Percentiles rank a stretch among this genome's conserved stretches.
These are phyloP conservation scores for Pleurostoma richardsiae DNA, from an alignment of 2,329 filamentous ascomycete species.

Conservation along the genomic window DNA sequence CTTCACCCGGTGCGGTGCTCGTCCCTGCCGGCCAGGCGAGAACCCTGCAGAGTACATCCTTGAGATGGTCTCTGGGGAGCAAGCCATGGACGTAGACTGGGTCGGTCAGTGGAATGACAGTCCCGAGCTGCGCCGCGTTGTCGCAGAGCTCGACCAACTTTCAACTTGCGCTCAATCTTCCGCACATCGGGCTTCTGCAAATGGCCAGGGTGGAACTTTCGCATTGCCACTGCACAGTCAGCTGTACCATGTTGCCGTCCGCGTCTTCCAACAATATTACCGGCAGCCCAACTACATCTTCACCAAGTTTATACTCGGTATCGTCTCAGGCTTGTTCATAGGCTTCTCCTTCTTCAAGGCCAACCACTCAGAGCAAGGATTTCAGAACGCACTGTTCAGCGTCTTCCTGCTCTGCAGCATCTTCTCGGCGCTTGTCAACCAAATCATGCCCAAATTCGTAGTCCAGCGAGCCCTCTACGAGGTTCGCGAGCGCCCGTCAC, in stretches of 20 bases:
- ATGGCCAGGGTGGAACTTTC: conserved; percentile 54
- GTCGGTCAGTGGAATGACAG: too few species aligned
- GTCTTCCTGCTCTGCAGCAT: conserved; percentile 68
- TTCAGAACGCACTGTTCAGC: conserved; percentile 64
- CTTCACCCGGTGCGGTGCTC: conserved; percentile 54
- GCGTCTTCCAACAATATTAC: conserved; percentile 60
- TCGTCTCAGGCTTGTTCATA: conserved; percentile 55
- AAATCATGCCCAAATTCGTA: conserved; percentile 68
- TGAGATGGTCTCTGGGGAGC: conserved; percentile 17
- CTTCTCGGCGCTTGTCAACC: conserved; percentile 56
- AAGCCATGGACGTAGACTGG: too few species aligned
- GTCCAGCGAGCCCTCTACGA: conserved; percentile 63
- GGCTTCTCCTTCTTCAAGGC: conserved; percentile 59
- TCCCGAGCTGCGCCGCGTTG: conserved; percentile 29
- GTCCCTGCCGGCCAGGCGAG: conserved; percentile 37
- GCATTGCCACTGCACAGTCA: conserved; percentile 55
- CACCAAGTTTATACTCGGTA: conserved; percentile 54
- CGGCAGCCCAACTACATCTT: conserved; percentile 57
- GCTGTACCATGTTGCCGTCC: conserved; percentile 45
- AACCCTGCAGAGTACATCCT: conserved; percentile 66
- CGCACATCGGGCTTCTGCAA: conserved; percentile 28
- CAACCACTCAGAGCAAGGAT: conserved; percentile 53
- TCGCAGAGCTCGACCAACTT: conserved; percentile 61
- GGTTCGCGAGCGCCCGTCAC: conserved; percentile 61
- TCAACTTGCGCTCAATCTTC: conserved; percentile 42